Evolutionary conservation across 805 yeast genomes (phyloP).

Genomic region (Barnettozyma sucrosica): DNA sequence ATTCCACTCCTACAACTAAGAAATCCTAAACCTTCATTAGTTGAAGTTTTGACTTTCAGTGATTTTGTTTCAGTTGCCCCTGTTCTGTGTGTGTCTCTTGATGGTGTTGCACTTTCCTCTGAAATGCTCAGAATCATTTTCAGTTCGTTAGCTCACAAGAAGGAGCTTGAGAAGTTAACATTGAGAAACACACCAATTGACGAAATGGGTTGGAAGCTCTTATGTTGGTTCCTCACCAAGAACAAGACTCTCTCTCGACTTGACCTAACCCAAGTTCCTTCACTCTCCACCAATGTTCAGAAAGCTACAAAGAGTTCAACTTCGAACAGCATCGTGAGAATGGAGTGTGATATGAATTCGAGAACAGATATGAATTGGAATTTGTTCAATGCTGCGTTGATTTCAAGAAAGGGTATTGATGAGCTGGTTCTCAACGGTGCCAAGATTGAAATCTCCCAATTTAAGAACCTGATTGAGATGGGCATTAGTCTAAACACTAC

Average conservation of each 20-base stretch:
- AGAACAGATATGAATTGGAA: slow-evolving; percentile 83
- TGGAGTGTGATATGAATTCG: slow-evolving; percentile 31
- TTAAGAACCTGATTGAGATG: slow-evolving; percentile 52
- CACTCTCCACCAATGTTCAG: slow-evolving; percentile 33
- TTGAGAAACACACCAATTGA: slow-evolving; percentile 75
- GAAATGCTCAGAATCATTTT: slow-evolving; percentile 72
- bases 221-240: slow-evolving; percentile 72
- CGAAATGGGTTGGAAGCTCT: slow-evolving; percentile 70
- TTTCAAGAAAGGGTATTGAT: slow-evolving; percentile 71
- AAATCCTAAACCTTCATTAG: slow-evolving; percentile 83
- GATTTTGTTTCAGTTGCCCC: slow-evolving; percentile 88
- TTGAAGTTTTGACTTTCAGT: slow-evolving; percentile 80
- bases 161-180: slow-evolving; percentile 64
- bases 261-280: slow-evolving; percentile 55
- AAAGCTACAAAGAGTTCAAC: slow-evolving; percentile 33
- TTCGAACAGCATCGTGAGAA: slow-evolving; percentile 28
- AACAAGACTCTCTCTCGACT: slow-evolving; percentile 51
- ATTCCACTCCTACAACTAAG: slow-evolving; percentile 69
- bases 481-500: slow-evolving; percentile 55
- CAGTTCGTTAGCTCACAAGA: slow-evolving; percentile 55
- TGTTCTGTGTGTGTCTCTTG: slow-evolving; percentile 66
- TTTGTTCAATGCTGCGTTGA: slow-evolving; percentile 66
- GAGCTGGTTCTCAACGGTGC: slow-evolving; percentile 82
- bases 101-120: slow-evolving; percentile 67
- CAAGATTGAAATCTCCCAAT: slow-evolving; percentile 49